These are phyloP conservation scores for Pythium monospermum DNA, from an alignment of 352 stramenopile genomes.

Conservation along the genomic window DNA sequence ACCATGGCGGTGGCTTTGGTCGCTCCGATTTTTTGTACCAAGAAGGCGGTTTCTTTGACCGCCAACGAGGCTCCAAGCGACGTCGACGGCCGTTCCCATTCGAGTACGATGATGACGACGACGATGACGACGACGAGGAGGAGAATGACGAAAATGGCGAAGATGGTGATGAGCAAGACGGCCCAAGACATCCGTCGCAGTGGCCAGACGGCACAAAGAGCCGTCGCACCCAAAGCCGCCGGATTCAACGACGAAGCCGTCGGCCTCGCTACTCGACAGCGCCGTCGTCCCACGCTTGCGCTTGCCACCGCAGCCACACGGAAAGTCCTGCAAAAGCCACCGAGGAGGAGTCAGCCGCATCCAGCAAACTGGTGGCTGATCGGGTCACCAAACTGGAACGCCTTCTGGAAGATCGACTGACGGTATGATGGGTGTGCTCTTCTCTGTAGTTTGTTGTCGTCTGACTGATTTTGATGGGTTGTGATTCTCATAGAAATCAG, in stretches of 20 bases:
- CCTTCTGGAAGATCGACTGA: constrained; percentile 13
- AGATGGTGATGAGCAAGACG: no score
- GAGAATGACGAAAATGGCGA: constrained; percentile 9
- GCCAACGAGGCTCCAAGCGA: constrained; percentile 56
- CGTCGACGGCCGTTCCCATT: constrained; percentile 51
- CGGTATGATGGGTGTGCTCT: constrained; percentile 10
- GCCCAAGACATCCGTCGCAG: no score
- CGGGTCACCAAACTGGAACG: constrained; percentile 15
- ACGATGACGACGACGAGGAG: constrained; percentile 11
- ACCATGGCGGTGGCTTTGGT: constrained; percentile 19
- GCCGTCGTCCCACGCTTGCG: no score
- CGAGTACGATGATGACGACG: constrained; percentile 30
- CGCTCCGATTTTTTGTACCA: constrained; percentile 73
- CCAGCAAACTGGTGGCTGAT: neutral
- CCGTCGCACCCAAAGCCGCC: no score
- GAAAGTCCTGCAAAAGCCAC: neutral
- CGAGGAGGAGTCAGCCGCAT: neutral
- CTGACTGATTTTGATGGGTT: no score
- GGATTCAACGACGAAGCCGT: no score
- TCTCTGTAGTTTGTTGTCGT: no score
- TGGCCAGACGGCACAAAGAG: no score
- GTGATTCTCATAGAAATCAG: no score
- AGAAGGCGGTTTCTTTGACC: constrained; percentile 79
- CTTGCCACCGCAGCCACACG: no score
- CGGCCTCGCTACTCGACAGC: no score